phyloP scores from a whole-genome alignment of 768 basidiomycete genomes.

The Tylopilus balloui region DNA sequence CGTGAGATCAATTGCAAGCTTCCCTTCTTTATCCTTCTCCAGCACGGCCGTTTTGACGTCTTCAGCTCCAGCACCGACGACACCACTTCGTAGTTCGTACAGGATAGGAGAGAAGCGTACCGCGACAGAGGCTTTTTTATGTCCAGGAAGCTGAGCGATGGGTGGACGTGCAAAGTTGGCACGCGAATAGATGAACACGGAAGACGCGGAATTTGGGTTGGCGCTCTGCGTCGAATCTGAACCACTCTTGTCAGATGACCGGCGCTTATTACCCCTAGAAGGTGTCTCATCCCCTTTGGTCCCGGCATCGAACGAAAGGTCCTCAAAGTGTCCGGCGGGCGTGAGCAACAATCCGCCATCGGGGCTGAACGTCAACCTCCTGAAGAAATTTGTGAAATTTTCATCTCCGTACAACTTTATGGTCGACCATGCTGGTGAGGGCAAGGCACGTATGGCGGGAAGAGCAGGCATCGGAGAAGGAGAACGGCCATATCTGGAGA shows the following conservation, averaged over 20 bases:
- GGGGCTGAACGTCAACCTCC: slow-evolving; percentile 88
- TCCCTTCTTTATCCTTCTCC: slow-evolving; percentile 61
- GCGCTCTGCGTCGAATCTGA: slow-evolving; percentile 27
- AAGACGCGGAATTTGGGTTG: slow-evolving; percentile 42
- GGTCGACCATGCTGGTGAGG: slow-evolving; percentile 58
- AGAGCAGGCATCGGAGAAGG: slow-evolving; percentile 90
- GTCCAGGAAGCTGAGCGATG: slow-evolving; percentile 91
- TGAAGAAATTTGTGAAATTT: slow-evolving; percentile 92
- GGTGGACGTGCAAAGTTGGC: slow-evolving; percentile 92
- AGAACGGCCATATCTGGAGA: slow-evolving; percentile 69
- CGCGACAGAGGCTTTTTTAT: slow-evolving; percentile 92
- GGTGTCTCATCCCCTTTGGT: slow-evolving; percentile 39
- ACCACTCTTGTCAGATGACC: slow-evolving; percentile 37
- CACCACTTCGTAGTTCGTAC: slow-evolving; percentile 78
- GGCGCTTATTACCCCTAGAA: slow-evolving; percentile 53
- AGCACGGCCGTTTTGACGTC: slow-evolving; percentile 58
- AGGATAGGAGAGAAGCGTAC: slow-evolving; percentile 91
- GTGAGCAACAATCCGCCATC: slow-evolving; percentile 93
- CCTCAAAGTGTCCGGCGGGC: slow-evolving; percentile 96
- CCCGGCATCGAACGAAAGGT: slow-evolving; percentile 56
- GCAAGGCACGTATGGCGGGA: slow-evolving; percentile 79
- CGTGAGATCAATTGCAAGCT: slow-evolving; percentile 55
- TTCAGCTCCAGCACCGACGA: slow-evolving; percentile 33
- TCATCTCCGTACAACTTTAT: slow-evolving; percentile 94
- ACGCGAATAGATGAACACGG: slow-evolving; percentile 93